These are phyloP conservation scores for Akebia trifoliata DNA, from an alignment of 164 flowering plant genomes.

Conservation along the genomic window DNA sequence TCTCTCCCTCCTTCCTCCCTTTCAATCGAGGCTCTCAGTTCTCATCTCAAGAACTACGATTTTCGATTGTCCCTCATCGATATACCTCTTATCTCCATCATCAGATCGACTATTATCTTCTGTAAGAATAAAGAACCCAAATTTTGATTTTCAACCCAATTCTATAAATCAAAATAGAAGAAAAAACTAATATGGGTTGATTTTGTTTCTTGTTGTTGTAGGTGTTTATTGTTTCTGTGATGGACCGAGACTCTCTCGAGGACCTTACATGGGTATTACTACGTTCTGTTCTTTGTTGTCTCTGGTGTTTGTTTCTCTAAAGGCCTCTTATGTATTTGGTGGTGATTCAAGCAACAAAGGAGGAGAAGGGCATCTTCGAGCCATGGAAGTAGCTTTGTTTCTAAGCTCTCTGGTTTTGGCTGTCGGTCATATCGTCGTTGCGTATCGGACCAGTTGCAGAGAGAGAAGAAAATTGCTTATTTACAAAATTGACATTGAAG, in stretches of 20 bases:
- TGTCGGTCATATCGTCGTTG: constrained; percentile 68
- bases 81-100: constrained; percentile 71
- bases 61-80: constrained; percentile 73
- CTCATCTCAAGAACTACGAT: constrained; percentile 55
- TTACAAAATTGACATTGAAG: constrained; percentile 92
- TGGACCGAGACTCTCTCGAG: constrained; percentile 67
- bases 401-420: constrained; percentile 59
- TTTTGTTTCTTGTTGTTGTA: constrained; percentile 15
- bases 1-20: constrained; percentile 37
- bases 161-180: not conserved
- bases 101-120: constrained; percentile 57
- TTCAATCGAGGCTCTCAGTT: constrained; percentile 29
- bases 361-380: constrained; percentile 10
- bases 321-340: constrained; percentile 60
- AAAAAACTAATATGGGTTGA: not conserved
- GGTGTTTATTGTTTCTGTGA: constrained; percentile 87
- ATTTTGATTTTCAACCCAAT: no score
- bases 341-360: constrained; percentile 4
- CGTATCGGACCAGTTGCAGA: constrained; percentile 81
- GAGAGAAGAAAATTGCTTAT: constrained; percentile 85
- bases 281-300: constrained; percentile 66
- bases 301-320: constrained; percentile 56
- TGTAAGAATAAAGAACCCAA: constrained; percentile 42
- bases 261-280: constrained; percentile 71
- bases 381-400: constrained; percentile 58